Evolutionary conservation across 768 basidiomycete genomes (phyloP), one percentile per base, ranked within the genome.

Genomic region (Termitomyces sp.): DNA sequence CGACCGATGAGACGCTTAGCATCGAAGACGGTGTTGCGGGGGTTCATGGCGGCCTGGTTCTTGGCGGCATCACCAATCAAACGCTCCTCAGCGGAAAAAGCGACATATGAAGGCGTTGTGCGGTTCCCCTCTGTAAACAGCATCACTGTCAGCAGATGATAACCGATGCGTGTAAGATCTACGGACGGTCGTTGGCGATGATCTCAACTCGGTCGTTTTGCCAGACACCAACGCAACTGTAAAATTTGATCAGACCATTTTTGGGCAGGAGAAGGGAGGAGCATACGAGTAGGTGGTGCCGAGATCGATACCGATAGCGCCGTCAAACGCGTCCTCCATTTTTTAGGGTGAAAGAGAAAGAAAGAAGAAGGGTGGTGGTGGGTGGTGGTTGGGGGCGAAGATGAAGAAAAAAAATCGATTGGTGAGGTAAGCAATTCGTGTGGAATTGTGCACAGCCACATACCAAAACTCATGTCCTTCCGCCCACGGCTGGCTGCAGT

Each of bases 21-120:
- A 76, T 98, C 96, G 78, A 98, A 98, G 75, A 98, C 92, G 68
- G 97, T 99, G 85, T 98, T 98, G 72, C 83, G 84, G 65, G 97
- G 97, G 87, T 99, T 99, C 97, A 99, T 99, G 68, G 97, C 97
- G 62, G 92, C 93, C 84, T 98, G 96, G 76, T 97, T 97, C 79
- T 96, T 96, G 64, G 94, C 96, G 71, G 94, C 94, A 87, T 98
- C 96, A 75, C 97, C 96, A 74, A 98, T 98, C 77, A 96, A 79
- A 81, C 94, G 94, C 83, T 97, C 96, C 73, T 94, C 92, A 54
- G 88, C 75, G 67, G 95, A 94, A 84, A 99, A 99, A 70, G 96
- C 94, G 78, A 99, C 97, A 78, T 99, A 99, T 72, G 96, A 99
- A 50, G 96, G 96, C 50, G 97, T 98, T 68, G 96, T 98, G 66